These are phyloP conservation scores for Porphyrellus sp. DNA, from an alignment of 1,284 basidiomycete species.

Conservation along the genomic window DNA sequence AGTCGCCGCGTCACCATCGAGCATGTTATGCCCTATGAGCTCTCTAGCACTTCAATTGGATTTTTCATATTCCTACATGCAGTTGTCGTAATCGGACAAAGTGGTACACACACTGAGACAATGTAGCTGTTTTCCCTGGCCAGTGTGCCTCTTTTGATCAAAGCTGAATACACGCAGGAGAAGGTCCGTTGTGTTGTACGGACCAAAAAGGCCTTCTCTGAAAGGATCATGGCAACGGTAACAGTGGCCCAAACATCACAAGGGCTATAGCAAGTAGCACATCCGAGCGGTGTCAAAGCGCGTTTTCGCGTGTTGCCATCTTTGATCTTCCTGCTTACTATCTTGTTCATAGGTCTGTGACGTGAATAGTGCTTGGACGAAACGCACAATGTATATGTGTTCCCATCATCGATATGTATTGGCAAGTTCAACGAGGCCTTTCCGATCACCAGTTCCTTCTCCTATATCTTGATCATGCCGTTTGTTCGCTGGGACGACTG, in stretches of 20 bases:
- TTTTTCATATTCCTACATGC: background rate
- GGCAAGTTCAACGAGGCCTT: background rate
- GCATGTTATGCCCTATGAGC: background rate
- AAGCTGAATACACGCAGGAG: background rate
- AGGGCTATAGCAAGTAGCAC: too few species aligned
- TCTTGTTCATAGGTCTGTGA: background rate
- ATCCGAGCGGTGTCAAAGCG: too few species aligned
- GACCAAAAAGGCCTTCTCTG: too few species aligned
- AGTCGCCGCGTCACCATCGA: constrained; percentile 5
- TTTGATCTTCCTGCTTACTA: constrained; percentile 5
- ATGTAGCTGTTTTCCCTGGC: background rate
- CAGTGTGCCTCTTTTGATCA: background rate
- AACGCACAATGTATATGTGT: background rate
- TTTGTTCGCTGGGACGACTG: background rate
- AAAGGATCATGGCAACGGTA: too few species aligned
- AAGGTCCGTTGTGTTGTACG: too few species aligned
- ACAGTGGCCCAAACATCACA: too few species aligned
- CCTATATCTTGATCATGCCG: constrained; percentile 1
- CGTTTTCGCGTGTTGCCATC: too few species aligned
- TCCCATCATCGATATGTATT: background rate
- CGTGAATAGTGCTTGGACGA: constrained; percentile 13
- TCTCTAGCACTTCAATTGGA: constrained; percentile 3
- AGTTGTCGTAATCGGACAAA: constrained; percentile 4
- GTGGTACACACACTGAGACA: background rate
- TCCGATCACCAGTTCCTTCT: too few species aligned